Percentiles rank a stretch among this genome's conserved stretches.
Evolutionary conservation across 2,329 filamentous ascomycete genomes (phyloP).

Genomic region (Penicillium sp.): DNA sequence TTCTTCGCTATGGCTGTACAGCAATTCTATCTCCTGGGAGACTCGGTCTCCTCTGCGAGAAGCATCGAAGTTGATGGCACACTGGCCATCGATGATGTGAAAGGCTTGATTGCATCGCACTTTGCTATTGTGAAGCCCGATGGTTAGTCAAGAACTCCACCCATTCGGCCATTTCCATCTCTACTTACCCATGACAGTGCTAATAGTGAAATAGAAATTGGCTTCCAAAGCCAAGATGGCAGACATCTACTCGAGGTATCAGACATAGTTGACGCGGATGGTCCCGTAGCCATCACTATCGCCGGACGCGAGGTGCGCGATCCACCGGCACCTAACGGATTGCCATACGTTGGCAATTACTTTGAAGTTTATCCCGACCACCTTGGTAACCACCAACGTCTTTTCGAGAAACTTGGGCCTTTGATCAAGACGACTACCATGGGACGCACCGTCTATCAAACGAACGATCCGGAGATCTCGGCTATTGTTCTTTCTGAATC

Average conservation of each 20-base stretch:
- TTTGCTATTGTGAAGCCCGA: slow-evolving; percentile 13
- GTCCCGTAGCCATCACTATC: slow-evolving; percentile 12
- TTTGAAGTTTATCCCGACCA: slow-evolving; percentile 55
- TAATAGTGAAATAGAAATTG: slow-evolving; percentile 14
- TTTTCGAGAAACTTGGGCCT: slow-evolving; percentile 52
- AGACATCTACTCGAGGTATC: slow-evolving; percentile 11
- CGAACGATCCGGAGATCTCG: slow-evolving; percentile 48
- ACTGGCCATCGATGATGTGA: slow-evolving; percentile 1
- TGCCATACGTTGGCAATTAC: slow-evolving; percentile 49
- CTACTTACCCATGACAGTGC: not conserved
- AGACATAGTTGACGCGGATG: slow-evolving; percentile 11
- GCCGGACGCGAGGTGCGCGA: slow-evolving; percentile 13
- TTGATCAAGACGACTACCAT: slow-evolving; percentile 51
- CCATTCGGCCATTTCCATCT: not conserved
- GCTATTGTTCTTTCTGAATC: slow-evolving; percentile 47
- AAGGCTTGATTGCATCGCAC: slow-evolving; percentile 9
- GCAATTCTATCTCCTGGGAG: slow-evolving; percentile 22
- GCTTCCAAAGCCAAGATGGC: slow-evolving; percentile 15
- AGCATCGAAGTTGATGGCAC: slow-evolving; percentile 4
- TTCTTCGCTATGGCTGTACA: slow-evolving; percentile 13
- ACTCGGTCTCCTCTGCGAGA: slow-evolving; percentile 7
- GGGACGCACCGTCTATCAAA: slow-evolving; percentile 48
- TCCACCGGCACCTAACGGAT: slow-evolving; percentile 10
- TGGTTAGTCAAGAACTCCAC: not conserved
- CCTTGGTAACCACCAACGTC: slow-evolving; percentile 52